Base-by-base conservation (phyloP, 202 grass and related monocot species). In the Zizania palustris region DNA sequence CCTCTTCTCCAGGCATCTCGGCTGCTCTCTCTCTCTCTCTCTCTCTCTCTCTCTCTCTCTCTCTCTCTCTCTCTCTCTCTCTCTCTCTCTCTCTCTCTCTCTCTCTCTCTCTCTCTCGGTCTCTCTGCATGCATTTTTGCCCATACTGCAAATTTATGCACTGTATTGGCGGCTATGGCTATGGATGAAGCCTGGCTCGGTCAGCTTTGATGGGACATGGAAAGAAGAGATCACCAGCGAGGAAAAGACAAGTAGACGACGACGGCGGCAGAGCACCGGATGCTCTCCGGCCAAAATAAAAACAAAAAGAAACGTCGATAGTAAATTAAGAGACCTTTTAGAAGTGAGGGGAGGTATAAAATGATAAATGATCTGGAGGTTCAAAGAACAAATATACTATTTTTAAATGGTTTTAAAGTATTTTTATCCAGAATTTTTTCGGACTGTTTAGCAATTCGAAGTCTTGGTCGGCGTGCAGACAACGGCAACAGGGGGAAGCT, bases 401-500 rank as follows among this genome's bases (percentile, higher is more conserved):
- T 28, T 28, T 28, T 28, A 28, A 28, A 28, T 28, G 28, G 28
- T 28, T 28, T 28, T 2, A 28, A 28, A 28, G 2, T 28, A 28
- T 28, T 28, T 28, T 28, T 28, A 28, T 28, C 28, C 2, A 28
- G 28, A 28, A 28, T 28, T 28, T 28, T 28, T 28, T 28, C n/a
- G n/a, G 28, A 28, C 28, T 28, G 28, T 28, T 28, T 28, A 28
- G 28, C 28, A 28, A 28, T 28, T 28, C 28, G 28, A 28, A 28
- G 2, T 28, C 28, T 28, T 28, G 28, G 28, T 28, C 44, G 44
- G 3, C 44, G 21, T 13, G 72, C 87, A 89, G 87, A 85, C 73
- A 89, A 83, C 63, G 78, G 83, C 16, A 65, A 69, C 60, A 79
- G 87, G 15, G 83, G 87, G 3, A 73, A 9, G 39, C 68, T 85